Evolutionary conservation across 2,329 filamentous ascomycete genomes (phyloP), one percentile per base, ranked within the genome.

Genomic region (Pseudocercospora eumusae): DNA sequence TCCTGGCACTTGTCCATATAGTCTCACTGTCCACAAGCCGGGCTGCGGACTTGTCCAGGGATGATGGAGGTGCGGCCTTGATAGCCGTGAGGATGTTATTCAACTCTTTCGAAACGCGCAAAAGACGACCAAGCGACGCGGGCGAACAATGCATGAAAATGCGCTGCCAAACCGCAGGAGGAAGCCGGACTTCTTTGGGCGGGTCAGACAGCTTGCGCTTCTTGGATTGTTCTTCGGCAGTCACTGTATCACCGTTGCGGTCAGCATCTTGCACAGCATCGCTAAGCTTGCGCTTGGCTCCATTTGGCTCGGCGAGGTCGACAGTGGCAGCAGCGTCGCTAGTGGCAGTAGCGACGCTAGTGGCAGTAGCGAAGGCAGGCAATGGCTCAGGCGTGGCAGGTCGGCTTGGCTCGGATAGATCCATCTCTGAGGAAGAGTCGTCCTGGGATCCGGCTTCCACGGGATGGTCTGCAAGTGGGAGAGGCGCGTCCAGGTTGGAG

Each of bases 1-100:
- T 86, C 71, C 90, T 85, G 69, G 90, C 89, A 67, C 81, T 79
- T 72, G 84, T 83, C 90, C 90, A 93, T 69, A 93, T 86, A 53
- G 78, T 76, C 71, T 91, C 85, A 69, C 88, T 85, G 71, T 84
- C 83, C 68, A 82, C 70, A 74, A 78, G 68, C 13, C 66, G 64
- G 53, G 63, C 57, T 57, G 59, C 49, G 53, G 27, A 56, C 53
- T 65, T 66, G 18, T 61, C 53, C 45, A 54, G 60, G 15, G 62
- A 56, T 21, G 54, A 57, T 20, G 58, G 55, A 28, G 62, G 61
- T 13, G 61, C 28, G 18, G 58, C 62, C 31, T 65, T 64, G 33
- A 62, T 59, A 6, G 50, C 60, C 31, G 72, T 75, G 6, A 76
- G 67, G 58, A 66, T 66, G 10, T 60, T 49, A 52, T 71, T 67